Conservation (phyloP, 2,329 filamentous ascomycete genomes). For the Colletotrichum tanaceti region DNA sequence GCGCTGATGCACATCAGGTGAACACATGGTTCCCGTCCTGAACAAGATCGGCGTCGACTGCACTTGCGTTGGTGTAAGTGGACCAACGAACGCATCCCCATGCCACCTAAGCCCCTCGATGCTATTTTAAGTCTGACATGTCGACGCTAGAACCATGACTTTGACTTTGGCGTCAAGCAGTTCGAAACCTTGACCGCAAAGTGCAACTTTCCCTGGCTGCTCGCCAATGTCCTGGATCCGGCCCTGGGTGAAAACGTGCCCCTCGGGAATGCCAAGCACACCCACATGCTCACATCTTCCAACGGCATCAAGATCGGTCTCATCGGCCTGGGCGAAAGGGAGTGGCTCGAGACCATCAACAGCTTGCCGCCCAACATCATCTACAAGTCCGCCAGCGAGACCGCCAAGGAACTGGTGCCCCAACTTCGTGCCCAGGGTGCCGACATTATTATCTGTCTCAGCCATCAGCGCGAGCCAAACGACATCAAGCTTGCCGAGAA, state of each 20-base stretch:
- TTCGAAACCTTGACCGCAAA: conserved; percentile 78
- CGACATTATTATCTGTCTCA: conserved; percentile 84
- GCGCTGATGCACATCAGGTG: conserved; percentile 56
- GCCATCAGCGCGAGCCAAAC: conserved; percentile 89
- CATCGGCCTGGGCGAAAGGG: conserved; percentile 85
- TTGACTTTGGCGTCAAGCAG: conserved; percentile 89
- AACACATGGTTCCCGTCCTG: conserved; percentile 88
- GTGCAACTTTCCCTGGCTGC: conserved; percentile 88
- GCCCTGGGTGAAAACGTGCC: conserved; percentile 80
- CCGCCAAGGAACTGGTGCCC: conserved; percentile 80
- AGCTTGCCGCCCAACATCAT: conserved; percentile 82
- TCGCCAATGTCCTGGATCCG: conserved; percentile 89
- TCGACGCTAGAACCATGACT: conserved; percentile 79
- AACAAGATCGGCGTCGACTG: conserved; percentile 82
- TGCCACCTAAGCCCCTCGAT: conserved; percentile 19
- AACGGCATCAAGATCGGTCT: conserved; percentile 89
- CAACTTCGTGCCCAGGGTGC: conserved; percentile 79
- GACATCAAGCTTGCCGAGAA: conserved; percentile 86
- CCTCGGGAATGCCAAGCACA: conserved; percentile 80
- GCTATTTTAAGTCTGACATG: conserved; percentile 32
- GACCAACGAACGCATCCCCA: conserved; percentile 10
- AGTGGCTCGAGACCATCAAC: conserved; percentile 93
- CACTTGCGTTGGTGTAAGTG: conserved; percentile 82
- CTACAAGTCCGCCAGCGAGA: conserved; percentile 82
- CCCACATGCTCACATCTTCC: conserved; percentile 80